A percentile compares a stretch with the other conserved stretches of the same genome.
Conservation (phyloP, 1,139 yeast genomes). For the Yamadazyma songkhlaensis region DNA sequence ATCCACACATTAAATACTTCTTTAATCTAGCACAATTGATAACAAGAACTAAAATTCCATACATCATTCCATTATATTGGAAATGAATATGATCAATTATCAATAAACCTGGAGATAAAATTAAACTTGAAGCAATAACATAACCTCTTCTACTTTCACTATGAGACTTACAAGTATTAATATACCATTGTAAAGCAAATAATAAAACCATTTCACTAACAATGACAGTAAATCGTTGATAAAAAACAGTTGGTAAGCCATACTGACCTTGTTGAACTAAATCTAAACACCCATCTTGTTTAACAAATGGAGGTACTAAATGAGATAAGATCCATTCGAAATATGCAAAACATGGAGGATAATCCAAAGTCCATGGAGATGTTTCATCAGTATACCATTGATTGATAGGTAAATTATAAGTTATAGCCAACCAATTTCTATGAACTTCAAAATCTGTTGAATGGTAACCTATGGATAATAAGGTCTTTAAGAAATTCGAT, state of each 20-base stretch:
- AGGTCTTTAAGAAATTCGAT: conserved; percentile 33
- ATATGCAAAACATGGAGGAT: conserved; percentile 97
- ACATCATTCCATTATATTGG: conserved; percentile 92
- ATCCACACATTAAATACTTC: conserved; percentile 62
- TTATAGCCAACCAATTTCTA: conserved; percentile 93
- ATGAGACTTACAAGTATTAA: conserved; percentile 44
- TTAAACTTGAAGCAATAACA: conserved; percentile 80
- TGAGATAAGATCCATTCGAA: conserved; percentile 80
- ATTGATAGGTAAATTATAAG: conserved; percentile 68
- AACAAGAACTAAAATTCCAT: conserved; percentile 75
- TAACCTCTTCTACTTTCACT: conserved; percentile 50
- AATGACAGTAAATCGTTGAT: conserved; percentile 81
- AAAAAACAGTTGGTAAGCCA: conserved; percentile 75
- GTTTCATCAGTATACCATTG: conserved; percentile 86
- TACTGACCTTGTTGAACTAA: conserved; percentile 64
- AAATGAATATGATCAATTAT: conserved; percentile 92
- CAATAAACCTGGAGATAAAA: conserved; percentile 83
- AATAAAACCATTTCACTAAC: conserved; percentile 72
- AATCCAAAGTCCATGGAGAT: conserved; percentile 93
- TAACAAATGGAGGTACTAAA: conserved; percentile 64
- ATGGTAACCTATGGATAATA: conserved; percentile 49
- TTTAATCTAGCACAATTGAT: conserved; percentile 66
- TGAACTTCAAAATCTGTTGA: conserved; percentile 98
- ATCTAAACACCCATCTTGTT: conserved; percentile 74
- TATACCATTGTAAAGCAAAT: conserved; percentile 67